These are phyloP conservation scores for Pseudogymnoascus sp. DNA, from an alignment of 2,329 filamentous ascomycete species.

Conservation along the genomic window DNA sequence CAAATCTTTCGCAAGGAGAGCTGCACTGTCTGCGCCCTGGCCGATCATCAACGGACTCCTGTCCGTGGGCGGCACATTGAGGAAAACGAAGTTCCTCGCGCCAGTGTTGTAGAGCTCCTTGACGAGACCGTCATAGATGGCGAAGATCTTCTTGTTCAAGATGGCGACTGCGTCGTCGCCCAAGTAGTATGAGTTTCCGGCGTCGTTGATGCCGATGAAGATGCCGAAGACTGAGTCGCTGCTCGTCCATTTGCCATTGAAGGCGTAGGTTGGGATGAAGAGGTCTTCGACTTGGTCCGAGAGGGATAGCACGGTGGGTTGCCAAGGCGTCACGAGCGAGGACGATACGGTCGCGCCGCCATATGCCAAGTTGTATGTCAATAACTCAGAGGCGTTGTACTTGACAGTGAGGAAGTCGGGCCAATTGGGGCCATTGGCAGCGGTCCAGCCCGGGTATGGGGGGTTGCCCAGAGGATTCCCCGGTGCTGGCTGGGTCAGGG, in stretches of 20 bases:
- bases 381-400: conserved; percentile 38
- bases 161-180: conserved; percentile 25
- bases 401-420: conserved; percentile 41
- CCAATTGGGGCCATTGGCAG: conserved; percentile 47
- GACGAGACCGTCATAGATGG: conserved; percentile 35
- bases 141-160: conserved; percentile 36
- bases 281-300: conserved; percentile 33
- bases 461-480: conserved; percentile 36
- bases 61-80: conserved; percentile 54
- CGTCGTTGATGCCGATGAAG: conserved; percentile 51
- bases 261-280: conserved; percentile 35
- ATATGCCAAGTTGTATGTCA: conserved; percentile 46
- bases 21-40: conserved; percentile 31
- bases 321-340: conserved; percentile 31
- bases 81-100: conserved; percentile 49
- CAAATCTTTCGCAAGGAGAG: conserved; percentile 38
- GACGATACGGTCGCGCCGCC: conserved; percentile 36
- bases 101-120: conserved; percentile 45
- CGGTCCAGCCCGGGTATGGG: conserved; percentile 33
- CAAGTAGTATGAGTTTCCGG: conserved; percentile 41
- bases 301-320: conserved; percentile 31
- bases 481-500: conserved; percentile 27
- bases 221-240: conserved; percentile 38
- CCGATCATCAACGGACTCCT: conserved; percentile 42
- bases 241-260: conserved; percentile 29